A percentile compares a stretch with the other conserved stretches of the same genome.
These are phyloP conservation scores for Leccinum obscurum DNA, from an alignment of 768 basidiomycete genomes.

Conservation along the genomic window DNA sequence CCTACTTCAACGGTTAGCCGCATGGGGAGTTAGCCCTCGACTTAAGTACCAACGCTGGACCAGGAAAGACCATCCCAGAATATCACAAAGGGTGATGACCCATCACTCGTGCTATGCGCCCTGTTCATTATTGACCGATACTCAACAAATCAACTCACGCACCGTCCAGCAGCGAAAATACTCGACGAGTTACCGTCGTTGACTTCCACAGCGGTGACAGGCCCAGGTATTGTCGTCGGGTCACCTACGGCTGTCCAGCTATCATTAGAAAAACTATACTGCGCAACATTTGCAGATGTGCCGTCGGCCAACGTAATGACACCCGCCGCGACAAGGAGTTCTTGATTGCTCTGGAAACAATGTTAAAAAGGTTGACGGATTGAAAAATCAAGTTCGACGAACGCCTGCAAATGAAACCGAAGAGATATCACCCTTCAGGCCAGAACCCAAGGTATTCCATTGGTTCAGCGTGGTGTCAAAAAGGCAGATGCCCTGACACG, in stretches of 20 bases:
- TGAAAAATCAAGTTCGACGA: constrained; percentile 27
- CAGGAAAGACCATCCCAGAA: constrained; percentile 86
- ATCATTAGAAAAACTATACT: constrained; percentile 66
- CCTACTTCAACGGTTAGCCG: constrained; percentile 37
- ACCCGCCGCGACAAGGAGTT: constrained; percentile 77
- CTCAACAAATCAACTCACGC: constrained; percentile 28
- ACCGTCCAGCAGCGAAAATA: constrained; percentile 90
- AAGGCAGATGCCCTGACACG: constrained; percentile 77
- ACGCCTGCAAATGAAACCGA: constrained; percentile 83
- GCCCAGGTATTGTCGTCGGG: constrained; percentile 71
- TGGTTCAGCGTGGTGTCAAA: constrained; percentile 67
- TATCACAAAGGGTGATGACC: constrained; percentile 66
- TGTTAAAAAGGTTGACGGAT: constrained; percentile 7
- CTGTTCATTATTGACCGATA: not conserved
- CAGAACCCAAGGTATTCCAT: constrained; percentile 80
- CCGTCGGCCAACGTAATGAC: constrained; percentile 68
- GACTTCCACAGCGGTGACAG: constrained; percentile 85
- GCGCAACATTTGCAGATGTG: constrained; percentile 68
- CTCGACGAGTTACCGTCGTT: constrained; percentile 79
- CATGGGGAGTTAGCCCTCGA: not conserved
- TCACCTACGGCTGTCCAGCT: constrained; percentile 75
- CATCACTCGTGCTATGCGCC: constrained; percentile 50
- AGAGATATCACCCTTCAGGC: constrained; percentile 79
- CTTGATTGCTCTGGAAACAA: constrained; percentile 54
- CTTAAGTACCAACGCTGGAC: constrained; percentile 58